These are phyloP conservation scores for Fusarium burgessii DNA, from an alignment of 2,329 filamentous ascomycete genomes.

Conservation along the genomic window DNA sequence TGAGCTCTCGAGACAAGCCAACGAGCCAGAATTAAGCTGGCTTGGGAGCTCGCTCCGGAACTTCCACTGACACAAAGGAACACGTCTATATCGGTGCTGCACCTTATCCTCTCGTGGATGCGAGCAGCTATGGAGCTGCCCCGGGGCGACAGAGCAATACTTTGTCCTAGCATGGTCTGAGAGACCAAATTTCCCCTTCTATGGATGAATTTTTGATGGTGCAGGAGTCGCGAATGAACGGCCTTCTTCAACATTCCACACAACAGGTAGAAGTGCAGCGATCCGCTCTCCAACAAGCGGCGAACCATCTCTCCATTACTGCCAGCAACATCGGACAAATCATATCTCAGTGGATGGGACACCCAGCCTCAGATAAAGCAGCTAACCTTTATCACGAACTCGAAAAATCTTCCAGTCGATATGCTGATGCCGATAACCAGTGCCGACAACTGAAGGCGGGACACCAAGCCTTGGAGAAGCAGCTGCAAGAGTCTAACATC, in stretches of 20 bases:
- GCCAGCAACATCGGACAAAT: neutral
- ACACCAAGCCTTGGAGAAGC: neutral
- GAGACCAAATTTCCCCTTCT: accelerated
- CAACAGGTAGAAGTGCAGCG: neutral
- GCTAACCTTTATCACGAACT: neutral
- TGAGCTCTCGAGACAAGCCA: neutral
- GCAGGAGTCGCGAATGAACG: neutral
- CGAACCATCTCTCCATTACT: neutral
- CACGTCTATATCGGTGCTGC: neutral
- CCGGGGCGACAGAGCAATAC: neutral
- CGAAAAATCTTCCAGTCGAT: neutral
- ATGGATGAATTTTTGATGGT: neutral
- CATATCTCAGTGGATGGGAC: neutral
- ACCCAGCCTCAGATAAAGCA: neutral
- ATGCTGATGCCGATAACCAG: neutral
- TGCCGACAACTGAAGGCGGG: neutral
- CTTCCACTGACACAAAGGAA: neutral
- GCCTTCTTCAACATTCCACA: neutral
- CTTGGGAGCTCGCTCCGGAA: neutral
- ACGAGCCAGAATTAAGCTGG: neutral
- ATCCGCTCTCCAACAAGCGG: neutral
- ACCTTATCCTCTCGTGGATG: neutral
- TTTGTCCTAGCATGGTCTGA: accelerated
- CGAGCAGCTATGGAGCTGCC: accelerated
- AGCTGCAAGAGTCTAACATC: neutral